phyloP scores from a whole-genome alignment of 163 green algal genomes.

The Scenedesmus sp. region DNA sequence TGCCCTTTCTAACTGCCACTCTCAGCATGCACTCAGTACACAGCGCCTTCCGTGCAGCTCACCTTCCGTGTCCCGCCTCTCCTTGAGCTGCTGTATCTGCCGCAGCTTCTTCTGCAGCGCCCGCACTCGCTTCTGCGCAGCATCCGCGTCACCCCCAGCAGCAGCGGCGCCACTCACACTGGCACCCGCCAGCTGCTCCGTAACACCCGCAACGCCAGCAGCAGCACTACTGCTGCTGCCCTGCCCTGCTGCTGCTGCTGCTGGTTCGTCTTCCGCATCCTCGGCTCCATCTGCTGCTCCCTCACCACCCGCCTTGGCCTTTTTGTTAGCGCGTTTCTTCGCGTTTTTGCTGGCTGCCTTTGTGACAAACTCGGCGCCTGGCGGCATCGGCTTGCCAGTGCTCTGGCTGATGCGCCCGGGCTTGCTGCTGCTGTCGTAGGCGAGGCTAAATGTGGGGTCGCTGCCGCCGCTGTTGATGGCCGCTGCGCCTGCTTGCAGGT shows the following conservation, averaged over 20 bases:
- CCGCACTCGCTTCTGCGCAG: constrained; percentile 65
- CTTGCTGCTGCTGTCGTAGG: constrained; percentile 73
- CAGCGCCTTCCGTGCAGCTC: background rate
- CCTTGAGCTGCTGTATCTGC: constrained; percentile 78
- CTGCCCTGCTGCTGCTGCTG: background rate
- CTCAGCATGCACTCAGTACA: background rate
- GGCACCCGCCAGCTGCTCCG: constrained; percentile 16
- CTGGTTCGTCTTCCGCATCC: constrained; percentile 26
- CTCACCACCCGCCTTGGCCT: constrained; percentile 52
- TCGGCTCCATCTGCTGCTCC: constrained; percentile 48
- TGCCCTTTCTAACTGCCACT: background rate
- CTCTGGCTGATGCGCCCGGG: constrained; percentile 65
- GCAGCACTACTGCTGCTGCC: background rate
- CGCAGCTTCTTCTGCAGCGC: constrained; percentile 83
- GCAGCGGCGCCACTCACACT: background rate
- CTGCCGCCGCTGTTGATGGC: constrained; percentile 44
- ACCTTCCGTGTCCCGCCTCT: constrained; percentile 62
- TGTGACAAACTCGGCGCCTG: constrained; percentile 66
- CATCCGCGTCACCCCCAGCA: constrained; percentile 41
- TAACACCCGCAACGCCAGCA: background rate
- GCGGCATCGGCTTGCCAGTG: constrained; percentile 37
- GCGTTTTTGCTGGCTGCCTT: constrained; percentile 90
- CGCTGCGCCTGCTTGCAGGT: constrained; percentile 39
- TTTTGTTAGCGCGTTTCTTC: constrained; percentile 82
- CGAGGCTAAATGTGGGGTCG: constrained; percentile 78